Base-by-base conservation (phyloP, 805 yeast genomes). In the Zygosaccharomyces siamensis region DNA sequence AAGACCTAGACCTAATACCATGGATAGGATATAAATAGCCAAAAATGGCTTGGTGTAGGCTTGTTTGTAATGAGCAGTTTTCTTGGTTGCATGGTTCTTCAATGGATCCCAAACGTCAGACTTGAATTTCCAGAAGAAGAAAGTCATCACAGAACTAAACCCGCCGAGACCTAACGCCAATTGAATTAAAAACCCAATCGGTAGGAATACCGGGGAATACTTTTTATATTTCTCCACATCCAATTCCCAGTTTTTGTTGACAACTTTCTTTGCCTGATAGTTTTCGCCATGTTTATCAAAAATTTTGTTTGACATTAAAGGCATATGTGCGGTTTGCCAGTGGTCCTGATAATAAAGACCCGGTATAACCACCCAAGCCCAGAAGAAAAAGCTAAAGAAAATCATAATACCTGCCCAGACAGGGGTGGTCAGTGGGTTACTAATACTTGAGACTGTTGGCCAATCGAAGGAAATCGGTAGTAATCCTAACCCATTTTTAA, bases 381-480 rank as follows among this genome's bases (percentile, higher is more conserved):
- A 66, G 38, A 77, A 61, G 18, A 80, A 70, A 30, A 76, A 65
- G 23, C 79, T 71, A 14, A 77, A 67, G 11, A 74, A 64, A 23
- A 77, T 74, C 46, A 73, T 73, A 21, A 67, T 61, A 35, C 71
- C 62, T 3, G 77, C 74, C 47, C 72, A 70, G 24, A 74, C 69
- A 16, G 89, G 88, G 7, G 86, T 83, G 47, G 81, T 72, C 60
- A 84, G 72, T 7, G 89, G 88, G 20, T 83, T 77, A n/a, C 83
- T 82, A 53, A 78, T 67, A 64, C 73, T 28, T 4, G 44, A 40
- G 3, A 40, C 33, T 5, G 35, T 28, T 76, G 28, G 76, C 87
- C 87, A 84, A 66, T 83, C 88, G 58, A 84, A 81, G 16, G 85
- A 78, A 39, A 82, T 62, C 11, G 89, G 89, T 54, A 81, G 64